Base-by-base conservation (phyloP, 1,284 basidiomycete genomes). In the Anthracocystis walkeri region DNA sequence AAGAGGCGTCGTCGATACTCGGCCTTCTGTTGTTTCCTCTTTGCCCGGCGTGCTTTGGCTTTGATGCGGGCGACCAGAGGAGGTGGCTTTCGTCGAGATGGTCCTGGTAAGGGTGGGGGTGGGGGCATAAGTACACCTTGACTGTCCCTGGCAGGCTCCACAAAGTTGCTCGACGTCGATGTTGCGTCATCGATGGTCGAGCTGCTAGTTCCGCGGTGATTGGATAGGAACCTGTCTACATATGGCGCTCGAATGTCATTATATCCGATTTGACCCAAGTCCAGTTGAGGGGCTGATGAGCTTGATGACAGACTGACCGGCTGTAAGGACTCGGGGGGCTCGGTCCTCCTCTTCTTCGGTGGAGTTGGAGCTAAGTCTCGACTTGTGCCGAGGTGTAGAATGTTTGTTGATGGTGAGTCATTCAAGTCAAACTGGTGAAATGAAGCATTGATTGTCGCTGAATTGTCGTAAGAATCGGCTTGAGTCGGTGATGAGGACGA, bases 21-120 rank as follows among this genome's bases (percentile, higher is more conserved):
- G 25, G 64, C 69, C 38, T 72, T 72, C 20, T 65, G 64, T 38
- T 66, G 58, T 41, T 72, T 72, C 14, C 69, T 53, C 21, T 59
- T 72, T 6, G 69, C 69, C 7, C 69, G 69, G 0, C 69, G 59
- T 12, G 69, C 69, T 53, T 56, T 63, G 27, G 69, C 69, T 33
- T 60, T 66, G 41, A 63, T 54, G 1, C 69, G 61, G 1, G 53
- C 55, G 1, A 57, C 56, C 29, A 72, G 48, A 1, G 64, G 64
- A 23, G 69, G 69, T 14, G 69, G 69, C 38, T 57, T 62, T 8
- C 59, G 55, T 21, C 51, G 21, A 7, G 69, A 54, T 29, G 63
- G 69, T 12, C 69, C 59, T 0, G 69, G 64, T 16, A 53, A 61
- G 16, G 45, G 54, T 29, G 68, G 58, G 4, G 59, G 55, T 3